phyloP scores from a whole-genome alignment of 306 rosid species.

The Sophora flavescens region DNA sequence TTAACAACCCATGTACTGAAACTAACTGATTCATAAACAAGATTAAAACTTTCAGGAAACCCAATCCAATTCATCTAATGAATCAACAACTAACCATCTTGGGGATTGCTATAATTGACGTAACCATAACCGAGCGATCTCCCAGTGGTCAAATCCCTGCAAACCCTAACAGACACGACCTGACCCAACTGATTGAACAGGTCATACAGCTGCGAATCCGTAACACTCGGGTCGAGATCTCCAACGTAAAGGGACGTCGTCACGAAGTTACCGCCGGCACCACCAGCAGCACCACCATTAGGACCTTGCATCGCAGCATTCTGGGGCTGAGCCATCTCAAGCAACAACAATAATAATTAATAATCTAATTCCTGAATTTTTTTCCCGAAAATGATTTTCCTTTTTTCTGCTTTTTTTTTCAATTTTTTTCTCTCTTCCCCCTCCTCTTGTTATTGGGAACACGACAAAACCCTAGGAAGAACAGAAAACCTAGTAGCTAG shows the following conservation, averaged over 20 bases:
- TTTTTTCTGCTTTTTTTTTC: background rate
- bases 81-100: conserved; percentile 69
- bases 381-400: background rate
- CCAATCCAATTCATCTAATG: background rate
- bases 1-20: background rate
- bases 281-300: conserved; percentile 50
- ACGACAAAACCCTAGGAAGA: conserved; percentile 61
- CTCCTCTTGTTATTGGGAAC: conserved; percentile 84
- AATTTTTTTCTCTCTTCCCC: conserved; percentile 70
- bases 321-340: conserved; percentile 85
- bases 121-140: conserved; percentile 98
- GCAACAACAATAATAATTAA: conserved; percentile 1
- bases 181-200: conserved; percentile 89
- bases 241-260: conserved; percentile 96
- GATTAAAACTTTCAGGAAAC: conserved; percentile 6
- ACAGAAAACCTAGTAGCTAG: conserved; percentile 41
- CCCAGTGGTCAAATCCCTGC: conserved; percentile 86
- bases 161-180: conserved; percentile 96
- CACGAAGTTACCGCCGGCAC: conserved; percentile 59
- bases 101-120: conserved; percentile 82
- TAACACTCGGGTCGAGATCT: conserved; percentile 84
- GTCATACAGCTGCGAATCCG: conserved; percentile 95
- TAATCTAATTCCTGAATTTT: background rate
- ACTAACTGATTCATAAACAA: conserved; percentile 14
- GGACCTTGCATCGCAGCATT: conserved; percentile 72